These are phyloP conservation scores for Prunus campanulata DNA, from an alignment of 306 rosid species.

Conservation along the genomic window DNA sequence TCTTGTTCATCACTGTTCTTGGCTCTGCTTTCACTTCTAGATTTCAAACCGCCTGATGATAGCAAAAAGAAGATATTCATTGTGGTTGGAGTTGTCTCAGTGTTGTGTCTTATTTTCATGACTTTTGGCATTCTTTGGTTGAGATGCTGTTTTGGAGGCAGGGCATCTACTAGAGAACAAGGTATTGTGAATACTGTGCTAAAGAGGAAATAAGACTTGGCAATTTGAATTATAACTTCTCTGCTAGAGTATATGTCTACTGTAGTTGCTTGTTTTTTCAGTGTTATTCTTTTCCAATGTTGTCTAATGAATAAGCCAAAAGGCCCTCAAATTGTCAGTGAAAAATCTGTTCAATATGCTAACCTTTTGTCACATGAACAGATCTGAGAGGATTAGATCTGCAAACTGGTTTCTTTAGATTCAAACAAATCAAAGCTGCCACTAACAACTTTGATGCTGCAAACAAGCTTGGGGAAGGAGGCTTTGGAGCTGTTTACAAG, in stretches of 20 bases:
- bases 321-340: background rate
- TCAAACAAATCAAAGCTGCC: conserved; percentile 36
- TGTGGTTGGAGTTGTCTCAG: conserved; percentile 1
- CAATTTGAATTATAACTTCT: background rate
- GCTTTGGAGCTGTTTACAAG: conserved; percentile 19
- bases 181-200: background rate
- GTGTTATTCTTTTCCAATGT: background rate
- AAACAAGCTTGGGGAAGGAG: conserved; percentile 21
- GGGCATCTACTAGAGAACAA: conserved; percentile 16
- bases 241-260: background rate
- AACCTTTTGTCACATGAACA: conserved; percentile 12
- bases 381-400: conserved; percentile 33
- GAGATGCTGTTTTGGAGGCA: conserved; percentile 4
- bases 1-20: background rate
- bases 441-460: conserved; percentile 19
- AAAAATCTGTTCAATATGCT: background rate
- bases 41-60: conserved; percentile 14
- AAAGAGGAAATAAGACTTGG: background rate
- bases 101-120: background rate
- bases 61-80: background rate
- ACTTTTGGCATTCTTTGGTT: conserved; percentile 17
- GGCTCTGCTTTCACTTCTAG: conserved; percentile 1
- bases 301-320: background rate
- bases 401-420: conserved; percentile 34
- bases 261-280: background rate